Base-by-base conservation (phyloP, 1,139 yeast species). In the Keqinozyma sinolaborantium region DNA sequence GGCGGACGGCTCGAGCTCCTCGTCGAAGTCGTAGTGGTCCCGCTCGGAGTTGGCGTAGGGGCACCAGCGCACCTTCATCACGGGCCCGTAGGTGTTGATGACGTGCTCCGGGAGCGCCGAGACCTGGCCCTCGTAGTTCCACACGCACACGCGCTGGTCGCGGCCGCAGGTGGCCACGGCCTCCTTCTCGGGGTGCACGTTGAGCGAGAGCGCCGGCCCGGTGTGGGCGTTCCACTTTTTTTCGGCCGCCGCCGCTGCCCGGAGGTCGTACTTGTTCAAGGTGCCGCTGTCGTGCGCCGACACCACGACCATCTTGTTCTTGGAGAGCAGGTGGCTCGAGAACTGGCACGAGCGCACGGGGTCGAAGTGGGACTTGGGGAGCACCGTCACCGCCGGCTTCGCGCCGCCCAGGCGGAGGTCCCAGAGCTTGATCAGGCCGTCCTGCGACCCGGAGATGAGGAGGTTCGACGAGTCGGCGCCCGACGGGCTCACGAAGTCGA, bases 81-180 rank as follows among this genome's bases (percentile, higher is more conserved):
- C 81, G 0, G 92, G 80, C 5, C 84, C 83, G n/a, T 94, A 79
- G 0, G 95, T 79, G 41, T 75, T 73, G 9, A 92, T 71, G 16
- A 81, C 80, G 41, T 73, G 71, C 23, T 85, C 92, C 0, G 97
- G 96, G 15, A 58, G 54, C 10, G 56, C 45, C 5, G 60, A 55
- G n/a, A n/a, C n/a, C 4, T 64, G 44, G 4, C 52, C 40, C 20
- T 30, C 35, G 41, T 61, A 69, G 49, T 83, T 83, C 90, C 95
- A 87, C 1, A 85, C 75, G 42, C 86, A 87, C 26, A 86, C 69
- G 42, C 81, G 82, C 41, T 79, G 85, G 57, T 92, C 99, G 45
- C 97, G 69, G 8, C 98, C 98, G 13, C 97, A 97, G 9, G 96
- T 86, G 2, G 83, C 81, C 12, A 92, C 76, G 47, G 81, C 85